Evolutionary conservation across 805 yeast species (phyloP).

Genomic region (Metschnikowia matae): DNA sequence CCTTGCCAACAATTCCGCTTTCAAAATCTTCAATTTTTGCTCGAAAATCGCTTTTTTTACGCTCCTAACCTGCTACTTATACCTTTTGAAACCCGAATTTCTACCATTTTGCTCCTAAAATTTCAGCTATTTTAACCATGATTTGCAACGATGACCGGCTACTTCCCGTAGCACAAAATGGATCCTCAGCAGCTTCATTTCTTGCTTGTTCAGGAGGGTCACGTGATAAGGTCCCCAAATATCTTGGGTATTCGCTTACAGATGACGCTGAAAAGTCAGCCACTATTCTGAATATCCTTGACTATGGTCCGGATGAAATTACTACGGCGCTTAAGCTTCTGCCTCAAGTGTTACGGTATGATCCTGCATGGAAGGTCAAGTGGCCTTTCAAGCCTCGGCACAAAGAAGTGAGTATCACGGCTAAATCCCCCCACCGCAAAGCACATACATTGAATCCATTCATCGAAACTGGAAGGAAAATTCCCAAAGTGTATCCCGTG

Average conservation of each 20-base stretch:
- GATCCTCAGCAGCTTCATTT: neutral
- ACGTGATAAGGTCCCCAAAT: neutral
- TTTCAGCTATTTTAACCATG: neutral
- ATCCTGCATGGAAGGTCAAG: neutral
- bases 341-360: neutral
- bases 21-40: too few species aligned
- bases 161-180: neutral
- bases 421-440: too few species aligned
- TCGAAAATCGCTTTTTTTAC: too few species aligned
- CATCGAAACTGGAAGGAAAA: neutral
- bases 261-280: neutral
- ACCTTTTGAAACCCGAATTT: neutral
- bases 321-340: neutral
- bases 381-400: neutral
- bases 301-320: neutral
- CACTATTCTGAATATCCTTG: neutral
- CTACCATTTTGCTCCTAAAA: neutral
- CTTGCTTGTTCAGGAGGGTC: neutral
- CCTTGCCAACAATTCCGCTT: too few species aligned
- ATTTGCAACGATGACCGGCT: constrained; percentile 2
- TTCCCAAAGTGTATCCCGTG: too few species aligned
- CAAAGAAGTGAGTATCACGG: neutral
- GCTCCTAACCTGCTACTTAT: neutral
- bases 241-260: neutral
- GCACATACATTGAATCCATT: neutral